phyloP scores from a whole-genome alignment of 768 basidiomycete genomes.

The Termitomyces sp. region DNA sequence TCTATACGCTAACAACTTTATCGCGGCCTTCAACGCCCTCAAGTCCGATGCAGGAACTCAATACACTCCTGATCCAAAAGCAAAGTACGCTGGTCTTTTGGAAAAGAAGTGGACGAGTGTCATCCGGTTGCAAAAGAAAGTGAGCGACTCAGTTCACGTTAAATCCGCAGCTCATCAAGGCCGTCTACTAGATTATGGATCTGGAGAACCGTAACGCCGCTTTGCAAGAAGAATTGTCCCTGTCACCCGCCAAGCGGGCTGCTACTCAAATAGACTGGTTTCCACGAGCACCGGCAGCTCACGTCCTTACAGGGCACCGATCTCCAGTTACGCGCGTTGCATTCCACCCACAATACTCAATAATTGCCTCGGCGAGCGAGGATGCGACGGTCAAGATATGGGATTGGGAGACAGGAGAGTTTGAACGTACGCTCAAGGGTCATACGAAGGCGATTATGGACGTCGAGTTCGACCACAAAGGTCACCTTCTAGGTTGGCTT shows the following conservation, averaged over 20 bases:
- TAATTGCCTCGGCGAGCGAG: slow-evolving; percentile 82
- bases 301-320: slow-evolving; percentile 72
- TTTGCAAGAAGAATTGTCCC: slow-evolving; percentile 64
- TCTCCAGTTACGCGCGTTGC: slow-evolving; percentile 72
- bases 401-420: slow-evolving; percentile 96
- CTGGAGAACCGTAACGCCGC: slow-evolving; percentile 81
- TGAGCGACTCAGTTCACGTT: slow-evolving; percentile 20
- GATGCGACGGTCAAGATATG: slow-evolving; percentile 90
- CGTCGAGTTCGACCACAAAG: slow-evolving; percentile 85
- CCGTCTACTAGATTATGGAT: slow-evolving; percentile 76
- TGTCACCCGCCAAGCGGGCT: slow-evolving; percentile 46
- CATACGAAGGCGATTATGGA: slow-evolving; percentile 88
- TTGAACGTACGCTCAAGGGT: slow-evolving; percentile 87
- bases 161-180: neutral
- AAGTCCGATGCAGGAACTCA: slow-evolving; percentile 51
- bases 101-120: slow-evolving; percentile 99
- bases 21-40: slow-evolving; percentile 54
- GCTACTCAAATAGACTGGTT: slow-evolving; percentile 80
- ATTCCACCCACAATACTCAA: slow-evolving; percentile 83
- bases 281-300: slow-evolving; percentile 79
- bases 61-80: slow-evolving; percentile 80
- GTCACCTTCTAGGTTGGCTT: slow-evolving; percentile 66
- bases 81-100: slow-evolving; percentile 79
- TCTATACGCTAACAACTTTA: slow-evolving; percentile 61
- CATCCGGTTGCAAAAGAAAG: slow-evolving; percentile 94